phyloP scores from a whole-genome alignment of 177 flowering plant genomes.

The Telopea speciosissima region DNA sequence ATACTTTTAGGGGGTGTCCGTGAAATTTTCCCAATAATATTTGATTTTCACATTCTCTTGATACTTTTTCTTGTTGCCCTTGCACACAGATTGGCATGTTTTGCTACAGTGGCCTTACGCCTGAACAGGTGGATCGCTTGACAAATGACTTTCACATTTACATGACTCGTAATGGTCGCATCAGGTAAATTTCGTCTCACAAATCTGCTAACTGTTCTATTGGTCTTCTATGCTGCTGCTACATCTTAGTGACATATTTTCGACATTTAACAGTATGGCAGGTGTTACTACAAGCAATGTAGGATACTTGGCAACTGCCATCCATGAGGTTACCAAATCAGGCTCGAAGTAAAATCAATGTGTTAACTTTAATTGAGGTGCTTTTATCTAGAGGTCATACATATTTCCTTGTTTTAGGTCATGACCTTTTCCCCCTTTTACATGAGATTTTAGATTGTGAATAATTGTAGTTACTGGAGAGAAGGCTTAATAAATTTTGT shows the following conservation, averaged over 20 bases:
- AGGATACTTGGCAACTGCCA: conserved; percentile 84
- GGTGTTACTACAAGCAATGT: conserved; percentile 90
- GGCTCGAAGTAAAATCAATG: not conserved
- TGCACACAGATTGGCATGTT: conserved; percentile 89
- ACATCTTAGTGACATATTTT: not conserved
- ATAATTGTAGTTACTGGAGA: too few species aligned
- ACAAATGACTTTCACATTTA: conserved; percentile 83
- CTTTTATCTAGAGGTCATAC: too few species aligned
- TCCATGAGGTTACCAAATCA: conserved; percentile 72
- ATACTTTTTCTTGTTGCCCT: conserved; percentile 1
- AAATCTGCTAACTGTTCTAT: not conserved
- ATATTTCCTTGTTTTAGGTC: too few species aligned
- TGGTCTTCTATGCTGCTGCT: not conserved
- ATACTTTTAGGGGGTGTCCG: too few species aligned
- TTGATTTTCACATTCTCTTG: too few species aligned
- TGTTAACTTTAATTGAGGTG: too few species aligned
- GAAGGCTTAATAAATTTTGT: too few species aligned
- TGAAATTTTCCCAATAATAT: too few species aligned
- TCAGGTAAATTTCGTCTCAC: conserved; percentile 42
- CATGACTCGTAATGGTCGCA: conserved; percentile 95
- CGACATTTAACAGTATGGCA: conserved; percentile 65
- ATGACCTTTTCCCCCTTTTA: too few species aligned
- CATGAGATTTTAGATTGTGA: too few species aligned
- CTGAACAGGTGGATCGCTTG: conserved; percentile 87
- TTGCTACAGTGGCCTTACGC: conserved; percentile 90